Percentiles rank a stretch among this genome's conserved stretches.
Evolutionary conservation across 1,139 yeast species (phyloP).

Genomic region (Blastobotrys proliferans): DNA sequence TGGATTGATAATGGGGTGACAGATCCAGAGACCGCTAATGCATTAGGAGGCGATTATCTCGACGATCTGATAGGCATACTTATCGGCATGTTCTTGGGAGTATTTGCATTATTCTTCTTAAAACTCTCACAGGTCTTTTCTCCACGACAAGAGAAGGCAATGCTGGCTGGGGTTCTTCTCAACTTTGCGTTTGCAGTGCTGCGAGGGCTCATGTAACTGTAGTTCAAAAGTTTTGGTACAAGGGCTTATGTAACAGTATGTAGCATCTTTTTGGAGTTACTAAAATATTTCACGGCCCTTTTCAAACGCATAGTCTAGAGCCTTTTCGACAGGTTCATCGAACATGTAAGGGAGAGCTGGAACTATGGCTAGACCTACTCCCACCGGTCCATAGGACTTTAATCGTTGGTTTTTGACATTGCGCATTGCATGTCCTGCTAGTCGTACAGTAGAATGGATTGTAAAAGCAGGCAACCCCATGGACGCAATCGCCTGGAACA

Average conservation of each 20-base stretch:
- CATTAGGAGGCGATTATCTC: conserved; percentile 32
- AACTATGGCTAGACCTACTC: conserved; percentile 68
- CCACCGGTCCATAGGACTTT: conserved; percentile 72
- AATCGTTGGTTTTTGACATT: conserved; percentile 48
- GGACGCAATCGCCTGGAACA: conserved; percentile 76
- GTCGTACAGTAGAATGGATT: conserved; percentile 73
- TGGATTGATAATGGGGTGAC: conserved; percentile 83
- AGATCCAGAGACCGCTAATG: conserved; percentile 26
- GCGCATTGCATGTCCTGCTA: conserved; percentile 51
- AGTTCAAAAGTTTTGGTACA: too few species aligned
- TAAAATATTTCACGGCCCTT: conserved; percentile 43
- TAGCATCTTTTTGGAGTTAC: neutral
- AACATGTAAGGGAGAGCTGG: conserved; percentile 75
- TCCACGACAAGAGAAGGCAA: conserved; percentile 32
- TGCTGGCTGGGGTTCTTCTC: conserved; percentile 33
- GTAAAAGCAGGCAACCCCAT: conserved; percentile 89
- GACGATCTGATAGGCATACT: conserved; percentile 36
- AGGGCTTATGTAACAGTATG: too few species aligned
- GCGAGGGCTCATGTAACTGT: conserved; percentile 16
- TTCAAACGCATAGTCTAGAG: conserved; percentile 60
- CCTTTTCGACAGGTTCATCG: conserved; percentile 78
- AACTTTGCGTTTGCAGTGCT: conserved; percentile 34
- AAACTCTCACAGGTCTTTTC: conserved; percentile 24
- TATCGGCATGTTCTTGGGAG: conserved; percentile 38
- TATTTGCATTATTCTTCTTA: conserved; percentile 30